Base-by-base conservation (phyloP, 306 rosid species). In the Prunus mira region DNA sequence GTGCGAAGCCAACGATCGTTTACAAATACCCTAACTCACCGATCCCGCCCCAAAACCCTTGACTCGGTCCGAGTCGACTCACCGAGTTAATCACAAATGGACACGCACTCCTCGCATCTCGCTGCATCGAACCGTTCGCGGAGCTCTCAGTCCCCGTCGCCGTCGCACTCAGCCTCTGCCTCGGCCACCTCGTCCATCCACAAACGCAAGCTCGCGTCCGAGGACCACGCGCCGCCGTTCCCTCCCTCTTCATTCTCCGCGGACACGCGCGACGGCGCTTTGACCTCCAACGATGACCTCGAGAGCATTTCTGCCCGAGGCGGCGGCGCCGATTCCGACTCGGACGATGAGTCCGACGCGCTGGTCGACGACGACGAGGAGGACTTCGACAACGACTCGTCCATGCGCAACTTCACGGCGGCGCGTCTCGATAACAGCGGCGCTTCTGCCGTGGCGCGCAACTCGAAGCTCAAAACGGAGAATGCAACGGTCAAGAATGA, bases 261-360 rank as follows among this genome's bases (percentile, higher is more conserved):
- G 27, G 97, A 95, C 81, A 91, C 97, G 0, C 95, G 97, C 64
- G 98, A 95, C 81, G 99, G 96, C 50, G 93, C 97, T 1, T 69
- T 94, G 68, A 94, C 98, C 20, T 87, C 97, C 74, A 95, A 91
- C 47, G 99, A 95, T 77, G 98, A 92, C 71, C 97, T 95, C 65
- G 97, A 92, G 85, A 95, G 99, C 88, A 96, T 96, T 46, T 96
- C 99, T 19, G 96, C 93, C 25, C 89, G 97, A 3, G 93, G 98
- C 6, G 90, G 90, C 6, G 98, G 89, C 49, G 90, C 88, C 25
- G 96, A 85, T 17, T 83, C 85, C 65, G 87, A 92, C 65, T 92
- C 97, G 65, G 97, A 95, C 62, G 96, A 89, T 0, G 93, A 91
- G n/a, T 92, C 96, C 41, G 98, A 91, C 62, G 89, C 30, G 87